These are phyloP conservation scores for Geranium brycei DNA, from an alignment of 345 rosid species.

Conservation along the genomic window DNA sequence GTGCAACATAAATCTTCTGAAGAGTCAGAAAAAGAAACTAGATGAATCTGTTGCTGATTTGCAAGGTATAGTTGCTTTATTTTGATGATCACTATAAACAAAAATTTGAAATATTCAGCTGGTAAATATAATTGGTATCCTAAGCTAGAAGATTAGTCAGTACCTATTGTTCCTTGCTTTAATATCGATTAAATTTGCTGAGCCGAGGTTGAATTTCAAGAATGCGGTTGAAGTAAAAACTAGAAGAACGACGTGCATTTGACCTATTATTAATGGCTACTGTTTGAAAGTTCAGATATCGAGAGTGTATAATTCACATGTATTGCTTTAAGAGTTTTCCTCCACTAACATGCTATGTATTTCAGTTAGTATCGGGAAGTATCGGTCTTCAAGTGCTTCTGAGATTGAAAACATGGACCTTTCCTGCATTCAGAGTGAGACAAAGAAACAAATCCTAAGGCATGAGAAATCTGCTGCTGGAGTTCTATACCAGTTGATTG, in stretches of 20 bases:
- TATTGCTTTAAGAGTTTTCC: no score
- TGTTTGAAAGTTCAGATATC: not conserved
- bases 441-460: constrained; percentile 39
- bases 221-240: no score
- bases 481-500: constrained; percentile 41
- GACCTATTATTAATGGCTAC: no score
- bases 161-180: no score
- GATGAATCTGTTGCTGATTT: constrained; percentile 50
- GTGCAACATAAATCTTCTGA: constrained; percentile 34
- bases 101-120: not conserved
- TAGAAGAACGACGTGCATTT: no score
- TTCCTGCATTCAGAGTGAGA: constrained; percentile 33
- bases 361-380: constrained; percentile 51
- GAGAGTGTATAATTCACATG: not conserved
- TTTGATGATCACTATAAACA: not conserved
- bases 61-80: constrained; percentile 37
- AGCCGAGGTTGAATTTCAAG: no score
- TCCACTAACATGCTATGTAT: not conserved
- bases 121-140: no score
- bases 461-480: constrained; percentile 69
- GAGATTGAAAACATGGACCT: constrained; percentile 14
- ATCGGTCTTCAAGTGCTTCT: constrained; percentile 28
- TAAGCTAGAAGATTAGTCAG: no score
- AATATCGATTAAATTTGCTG: no score
- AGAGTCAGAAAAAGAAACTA: constrained; percentile 36